Evolutionary conservation across 2,329 filamentous ascomycete species (phyloP).

Genomic region (Trichoderma sp.): DNA sequence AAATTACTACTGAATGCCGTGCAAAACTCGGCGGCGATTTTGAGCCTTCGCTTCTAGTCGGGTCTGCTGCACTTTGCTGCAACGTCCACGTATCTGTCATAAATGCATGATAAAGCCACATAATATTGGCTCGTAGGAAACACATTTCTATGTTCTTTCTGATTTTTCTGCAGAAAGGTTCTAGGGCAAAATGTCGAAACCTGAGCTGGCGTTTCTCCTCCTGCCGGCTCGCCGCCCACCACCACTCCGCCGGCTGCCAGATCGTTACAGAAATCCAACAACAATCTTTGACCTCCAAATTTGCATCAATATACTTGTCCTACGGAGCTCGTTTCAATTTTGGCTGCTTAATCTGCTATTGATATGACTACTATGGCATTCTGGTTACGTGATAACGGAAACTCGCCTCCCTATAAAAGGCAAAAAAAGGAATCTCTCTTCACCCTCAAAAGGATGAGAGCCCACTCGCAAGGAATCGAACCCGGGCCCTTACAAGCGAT

Average conservation of each 20-base stretch:
- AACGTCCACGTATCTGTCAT: neutral
- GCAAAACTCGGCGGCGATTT: neutral
- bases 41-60: neutral
- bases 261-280: neutral
- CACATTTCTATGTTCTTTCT: no score
- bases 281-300: neutral
- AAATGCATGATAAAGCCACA: neutral
- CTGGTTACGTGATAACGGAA: neutral
- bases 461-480: neutral
- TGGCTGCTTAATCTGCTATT: neutral
- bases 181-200: neutral
- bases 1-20: neutral
- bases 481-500: neutral
- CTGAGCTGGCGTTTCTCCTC: neutral
- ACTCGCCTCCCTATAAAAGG: neutral
- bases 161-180: neutral
- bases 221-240: neutral
- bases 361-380: no score
- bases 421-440: neutral
- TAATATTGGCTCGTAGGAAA: neutral
- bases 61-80: neutral
- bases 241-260: neutral
- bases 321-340: neutral
- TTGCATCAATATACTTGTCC: no score
- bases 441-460: neutral